Conservation (phyloP, 169 alveolate genomes). For the Plasmodium vivax region DNA sequence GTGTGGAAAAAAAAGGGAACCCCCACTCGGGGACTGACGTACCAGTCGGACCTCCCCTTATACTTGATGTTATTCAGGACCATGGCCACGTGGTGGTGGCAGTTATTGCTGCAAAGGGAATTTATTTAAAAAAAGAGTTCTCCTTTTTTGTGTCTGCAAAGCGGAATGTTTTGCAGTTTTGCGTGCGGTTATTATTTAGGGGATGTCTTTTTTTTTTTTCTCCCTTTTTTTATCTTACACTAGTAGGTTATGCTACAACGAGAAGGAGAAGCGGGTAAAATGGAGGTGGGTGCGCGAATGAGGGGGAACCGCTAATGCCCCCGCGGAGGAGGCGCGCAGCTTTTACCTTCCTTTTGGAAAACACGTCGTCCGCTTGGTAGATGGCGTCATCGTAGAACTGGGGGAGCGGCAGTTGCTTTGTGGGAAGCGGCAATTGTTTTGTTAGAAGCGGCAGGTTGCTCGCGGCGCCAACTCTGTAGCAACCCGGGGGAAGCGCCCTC, state of each 20-base stretch:
- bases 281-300: neutral
- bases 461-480: neutral
- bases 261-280: neutral
- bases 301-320: neutral
- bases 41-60: slow-evolving; percentile 52
- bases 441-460: no score
- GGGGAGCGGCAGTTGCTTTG: no score
- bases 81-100: slow-evolving; percentile 63
- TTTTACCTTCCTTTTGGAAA: slow-evolving; percentile 29
- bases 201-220: neutral
- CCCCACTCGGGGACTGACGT: neutral
- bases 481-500: neutral
- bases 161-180: neutral
- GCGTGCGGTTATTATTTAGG: neutral
- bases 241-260: slow-evolving; percentile 28
- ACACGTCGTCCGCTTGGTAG: slow-evolving; percentile 13
- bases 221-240: slow-evolving; percentile 12
- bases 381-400: slow-evolving; percentile 60
- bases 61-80: slow-evolving; percentile 39
- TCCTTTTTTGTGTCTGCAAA: neutral
- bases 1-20: neutral
- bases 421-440: neutral
- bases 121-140: neutral
- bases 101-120: slow-evolving; percentile 19
- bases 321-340: neutral